These are phyloP conservation scores for Iris pallida DNA, from an alignment of 116 monocot species.

Conservation along the genomic window DNA sequence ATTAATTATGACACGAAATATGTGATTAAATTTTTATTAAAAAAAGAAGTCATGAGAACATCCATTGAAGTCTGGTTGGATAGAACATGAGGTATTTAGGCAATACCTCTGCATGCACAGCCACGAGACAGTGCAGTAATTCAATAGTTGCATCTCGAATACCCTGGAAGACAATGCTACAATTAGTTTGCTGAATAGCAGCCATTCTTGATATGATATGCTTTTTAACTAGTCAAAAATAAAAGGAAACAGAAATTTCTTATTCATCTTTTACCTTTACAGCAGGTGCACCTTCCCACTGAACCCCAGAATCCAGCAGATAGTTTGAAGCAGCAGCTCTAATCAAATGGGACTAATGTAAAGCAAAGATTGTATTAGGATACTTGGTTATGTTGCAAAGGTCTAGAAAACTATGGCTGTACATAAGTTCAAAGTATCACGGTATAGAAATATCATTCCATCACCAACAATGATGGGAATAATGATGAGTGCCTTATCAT, in stretches of 20 bases:
- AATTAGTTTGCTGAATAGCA: slow-evolving; percentile 2
- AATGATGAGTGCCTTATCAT: no score
- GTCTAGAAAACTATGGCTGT: neutral
- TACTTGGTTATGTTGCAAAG: neutral
- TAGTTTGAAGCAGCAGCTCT: slow-evolving; percentile 72
- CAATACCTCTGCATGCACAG: slow-evolving; percentile 87
- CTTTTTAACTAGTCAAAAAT: no score
- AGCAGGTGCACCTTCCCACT: slow-evolving; percentile 82
- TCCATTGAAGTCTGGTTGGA: no score
- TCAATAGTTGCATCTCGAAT: slow-evolving; percentile 95
- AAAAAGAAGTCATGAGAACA: no score
- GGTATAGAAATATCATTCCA: no score
- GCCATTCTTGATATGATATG: neutral
- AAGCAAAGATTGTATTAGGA: slow-evolving; percentile 2
- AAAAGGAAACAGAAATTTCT: no score
- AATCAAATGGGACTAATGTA: slow-evolving; percentile 69
- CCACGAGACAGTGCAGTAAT: slow-evolving; percentile 76
- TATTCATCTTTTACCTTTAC: slow-evolving; percentile 57
- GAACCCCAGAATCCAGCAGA: slow-evolving; percentile 83
- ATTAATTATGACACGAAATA: no score
- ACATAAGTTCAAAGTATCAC: no score
- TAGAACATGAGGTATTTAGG: neutral
- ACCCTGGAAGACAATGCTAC: slow-evolving; percentile 42
- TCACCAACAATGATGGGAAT: no score
- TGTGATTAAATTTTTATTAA: no score